Evolutionary conservation across 106 monocot species (phyloP), one percentile per base, ranked within the genome.

Genomic region (Gastrodia elata): DNA sequence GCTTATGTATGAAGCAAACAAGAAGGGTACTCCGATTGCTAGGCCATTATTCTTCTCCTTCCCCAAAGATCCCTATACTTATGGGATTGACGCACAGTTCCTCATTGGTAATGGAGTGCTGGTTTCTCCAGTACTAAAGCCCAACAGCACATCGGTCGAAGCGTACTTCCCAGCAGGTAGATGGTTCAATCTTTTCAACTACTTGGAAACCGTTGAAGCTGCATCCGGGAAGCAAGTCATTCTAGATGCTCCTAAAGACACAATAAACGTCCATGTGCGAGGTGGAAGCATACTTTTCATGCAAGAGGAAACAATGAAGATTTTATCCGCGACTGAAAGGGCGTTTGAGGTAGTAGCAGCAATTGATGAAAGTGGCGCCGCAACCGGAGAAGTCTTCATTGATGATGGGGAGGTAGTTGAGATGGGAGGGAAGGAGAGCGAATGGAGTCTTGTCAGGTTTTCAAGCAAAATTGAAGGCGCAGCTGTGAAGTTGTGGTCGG

Each of bases 41-140:
- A 74, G 90, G 22, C 90, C 93, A 4, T 72, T 94, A 18, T 94
- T 94, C 75, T 94, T 94, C 83, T 90, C 94, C 5, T 94, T 88
- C 80, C 84, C 88, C 0, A 39, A 80, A 14, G 90, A 94, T 64
- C 16, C 40, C n/a, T n/a, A 74, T n/a, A 82, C 94, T 1, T 77
- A 82, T 43, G 73, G 68, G 0, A 84, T 90, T 56, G 74, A 64
- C 76, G 70, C 76, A 0, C 87, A 90, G 80, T 94, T 94, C 64
- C 65, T 94, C 34, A 40, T 94, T 11, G 88, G 82, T 46, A 41
- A 82, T 18, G 27, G 14, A 37, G 40, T 77, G 18, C 32, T 78
- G 71, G 71, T 78, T 1, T 78, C 78, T 28, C 78, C 78, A 0
- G 71, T 78, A 11, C 16, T 78, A 33, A 9, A 72, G 35, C 61